Percentiles rank a stretch among this genome's conserved stretches.
These are phyloP conservation scores for Magnolia officinalis DNA, from an alignment of 164 flowering plant genomes.

Conservation along the genomic window DNA sequence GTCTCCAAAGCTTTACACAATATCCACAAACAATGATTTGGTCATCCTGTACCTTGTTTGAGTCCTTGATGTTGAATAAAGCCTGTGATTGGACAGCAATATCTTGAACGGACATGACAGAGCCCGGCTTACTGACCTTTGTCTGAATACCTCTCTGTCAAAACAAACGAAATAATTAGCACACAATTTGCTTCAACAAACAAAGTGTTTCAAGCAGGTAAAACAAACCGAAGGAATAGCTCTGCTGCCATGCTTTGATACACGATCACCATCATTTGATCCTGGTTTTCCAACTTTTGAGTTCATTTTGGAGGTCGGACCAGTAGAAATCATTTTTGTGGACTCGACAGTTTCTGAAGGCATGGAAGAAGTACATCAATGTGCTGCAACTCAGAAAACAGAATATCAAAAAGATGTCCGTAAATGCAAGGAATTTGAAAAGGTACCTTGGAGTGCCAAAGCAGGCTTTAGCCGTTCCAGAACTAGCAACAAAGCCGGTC, in stretches of 20 bases:
- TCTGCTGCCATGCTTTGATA: constrained; percentile 57
- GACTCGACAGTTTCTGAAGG: constrained; percentile 58
- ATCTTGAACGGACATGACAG: constrained; percentile 67
- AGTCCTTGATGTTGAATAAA: constrained; percentile 75
- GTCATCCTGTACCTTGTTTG: constrained; percentile 67
- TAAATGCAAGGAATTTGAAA: neutral
- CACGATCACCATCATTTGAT: constrained; percentile 53
- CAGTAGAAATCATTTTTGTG: constrained; percentile 36
- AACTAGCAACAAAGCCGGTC: constrained; percentile 71
- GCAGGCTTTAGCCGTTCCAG: constrained; percentile 65
- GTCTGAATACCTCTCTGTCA: constrained; percentile 47
- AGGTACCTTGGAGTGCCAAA: constrained; percentile 63
- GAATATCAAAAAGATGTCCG: neutral
- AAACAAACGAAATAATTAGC: constrained; percentile 16
- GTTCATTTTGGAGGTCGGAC: constrained; percentile 40
- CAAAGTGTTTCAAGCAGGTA: neutral
- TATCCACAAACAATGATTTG: neutral
- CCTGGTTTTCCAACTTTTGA: constrained; percentile 51
- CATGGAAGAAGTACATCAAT: neutral
- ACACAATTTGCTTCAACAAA: neutral
- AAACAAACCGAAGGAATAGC: constrained; percentile 52
- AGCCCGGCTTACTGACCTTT: constrained; percentile 65
- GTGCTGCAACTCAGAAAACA: neutral
- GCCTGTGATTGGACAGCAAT: constrained; percentile 83
- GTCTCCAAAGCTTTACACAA: neutral